Evolutionary conservation across 2,329 filamentous ascomycete genomes (phyloP).

Genomic region (Colletotrichum cuscutae): DNA sequence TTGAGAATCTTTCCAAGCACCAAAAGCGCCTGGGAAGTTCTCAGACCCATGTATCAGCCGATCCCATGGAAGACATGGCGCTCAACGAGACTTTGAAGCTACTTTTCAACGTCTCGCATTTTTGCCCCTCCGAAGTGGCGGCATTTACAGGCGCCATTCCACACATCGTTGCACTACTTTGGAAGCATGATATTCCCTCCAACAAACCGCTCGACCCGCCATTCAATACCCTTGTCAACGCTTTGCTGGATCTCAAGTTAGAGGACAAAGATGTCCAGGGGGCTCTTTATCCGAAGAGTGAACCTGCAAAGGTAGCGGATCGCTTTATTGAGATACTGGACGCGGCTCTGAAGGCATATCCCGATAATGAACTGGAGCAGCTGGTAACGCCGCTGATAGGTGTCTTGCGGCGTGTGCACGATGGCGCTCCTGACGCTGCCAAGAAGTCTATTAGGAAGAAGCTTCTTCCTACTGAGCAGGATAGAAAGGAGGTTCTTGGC

Average conservation of each 20-base stretch:
- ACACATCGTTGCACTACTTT: slow-evolving; percentile 77
- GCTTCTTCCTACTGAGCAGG: slow-evolving; percentile 80
- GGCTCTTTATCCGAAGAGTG: slow-evolving; percentile 73
- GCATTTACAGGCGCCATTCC: slow-evolving; percentile 76
- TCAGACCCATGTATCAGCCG: slow-evolving; percentile 44
- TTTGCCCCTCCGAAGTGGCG: slow-evolving; percentile 69
- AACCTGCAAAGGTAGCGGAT: slow-evolving; percentile 68
- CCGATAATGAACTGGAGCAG: slow-evolving; percentile 77
- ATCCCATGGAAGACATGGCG: slow-evolving; percentile 81
- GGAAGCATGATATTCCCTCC: slow-evolving; percentile 64
- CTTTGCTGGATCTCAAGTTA: slow-evolving; percentile 82
- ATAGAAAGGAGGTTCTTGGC: slow-evolving; percentile 82
- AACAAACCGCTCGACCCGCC: slow-evolving; percentile 78
- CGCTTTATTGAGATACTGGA: slow-evolving; percentile 78
- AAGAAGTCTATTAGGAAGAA: slow-evolving; percentile 70
- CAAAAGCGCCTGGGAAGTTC: slow-evolving; percentile 53
- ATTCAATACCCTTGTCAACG: slow-evolving; percentile 79
- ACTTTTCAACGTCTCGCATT: slow-evolving; percentile 87
- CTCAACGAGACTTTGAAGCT: slow-evolving; percentile 87
- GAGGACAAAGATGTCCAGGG: slow-evolving; percentile 61
- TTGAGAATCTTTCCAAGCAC: slow-evolving; percentile 77
- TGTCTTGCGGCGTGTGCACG: slow-evolving; percentile 77
- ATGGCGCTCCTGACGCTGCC: slow-evolving; percentile 71
- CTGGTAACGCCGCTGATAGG: slow-evolving; percentile 79
- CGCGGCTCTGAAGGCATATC: slow-evolving; percentile 70